A percentile compares a stretch with the other conserved stretches of the same genome.
Conservation (phyloP, 1,139 yeast species). For the Candida glucosophila region DNA sequence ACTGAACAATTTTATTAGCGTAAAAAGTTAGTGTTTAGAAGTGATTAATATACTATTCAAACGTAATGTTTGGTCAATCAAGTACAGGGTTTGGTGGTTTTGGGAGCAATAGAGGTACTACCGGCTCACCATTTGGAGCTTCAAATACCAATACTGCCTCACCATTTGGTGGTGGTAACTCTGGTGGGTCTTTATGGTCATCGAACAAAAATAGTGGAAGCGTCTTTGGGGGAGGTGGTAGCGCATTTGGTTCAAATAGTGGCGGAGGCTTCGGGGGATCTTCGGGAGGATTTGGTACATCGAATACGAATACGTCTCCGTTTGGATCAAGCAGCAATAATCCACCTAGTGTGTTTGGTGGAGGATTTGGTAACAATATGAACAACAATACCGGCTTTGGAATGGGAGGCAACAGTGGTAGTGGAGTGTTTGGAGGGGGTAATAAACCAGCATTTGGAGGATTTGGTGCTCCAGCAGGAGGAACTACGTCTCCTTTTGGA, state of each 20-base stretch:
- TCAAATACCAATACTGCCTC: constrained; percentile 17
- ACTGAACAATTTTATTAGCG: too few species aligned
- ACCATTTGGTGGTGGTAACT: constrained; percentile 25
- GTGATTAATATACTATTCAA: not conserved
- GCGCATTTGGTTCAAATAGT: constrained; percentile 15
- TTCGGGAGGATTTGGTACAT: constrained; percentile 20
- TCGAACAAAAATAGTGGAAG: constrained; percentile 12
- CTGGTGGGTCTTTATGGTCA: constrained; percentile 13
- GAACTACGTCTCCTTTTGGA: constrained; percentile 13
- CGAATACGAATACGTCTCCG: constrained; percentile 13
- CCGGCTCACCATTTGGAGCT: constrained; percentile 27
- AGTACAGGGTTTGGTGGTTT: constrained; percentile 58
- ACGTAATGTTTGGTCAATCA: constrained; percentile 38
- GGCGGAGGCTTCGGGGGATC: constrained; percentile 13
- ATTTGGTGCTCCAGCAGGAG: constrained; percentile 11
- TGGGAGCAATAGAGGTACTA: constrained; percentile 28
- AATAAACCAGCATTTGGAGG: constrained; percentile 13
- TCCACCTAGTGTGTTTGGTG: constrained; percentile 7
- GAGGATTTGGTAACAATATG: constrained; percentile 15
- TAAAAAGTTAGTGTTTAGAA: too few species aligned
- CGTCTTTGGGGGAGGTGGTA: constrained; percentile 19
- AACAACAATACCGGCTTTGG: constrained; percentile 17
- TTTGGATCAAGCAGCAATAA: constrained; percentile 14
- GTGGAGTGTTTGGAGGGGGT: constrained; percentile 18
- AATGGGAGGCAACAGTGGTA: constrained; percentile 12